Conservation (phyloP, 1,284 basidiomycete genomes). For the Retiboletus flavoniger region DNA sequence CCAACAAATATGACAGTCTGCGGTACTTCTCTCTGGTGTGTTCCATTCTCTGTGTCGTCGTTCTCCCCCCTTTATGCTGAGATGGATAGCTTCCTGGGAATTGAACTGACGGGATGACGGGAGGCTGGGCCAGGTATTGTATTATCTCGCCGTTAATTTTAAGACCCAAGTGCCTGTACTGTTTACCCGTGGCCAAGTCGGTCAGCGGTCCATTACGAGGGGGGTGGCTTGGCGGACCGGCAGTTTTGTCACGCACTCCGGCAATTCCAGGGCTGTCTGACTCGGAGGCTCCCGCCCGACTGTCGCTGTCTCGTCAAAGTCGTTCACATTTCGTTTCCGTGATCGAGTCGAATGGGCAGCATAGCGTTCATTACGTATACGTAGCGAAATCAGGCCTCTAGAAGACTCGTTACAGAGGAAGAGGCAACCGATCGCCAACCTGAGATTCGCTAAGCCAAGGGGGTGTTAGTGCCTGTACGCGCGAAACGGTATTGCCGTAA, state of each 20-base stretch:
- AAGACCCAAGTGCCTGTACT: neutral
- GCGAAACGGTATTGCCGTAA: constrained; percentile 30
- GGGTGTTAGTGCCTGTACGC: constrained; percentile 23
- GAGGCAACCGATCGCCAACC: constrained; percentile 17
- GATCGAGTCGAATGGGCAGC: neutral
- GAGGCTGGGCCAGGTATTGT: constrained; percentile 1
- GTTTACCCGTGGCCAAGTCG: constrained; percentile 22
- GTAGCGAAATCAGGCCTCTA: constrained; percentile 1
- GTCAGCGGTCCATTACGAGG: constrained; percentile 28
- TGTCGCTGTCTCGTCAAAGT: neutral
- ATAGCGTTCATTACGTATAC: constrained; percentile 18
- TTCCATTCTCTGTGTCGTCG: constrained; percentile 22
- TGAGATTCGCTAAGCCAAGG: constrained; percentile 24
- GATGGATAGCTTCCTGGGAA: neutral
- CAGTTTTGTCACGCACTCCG: constrained; percentile 12
- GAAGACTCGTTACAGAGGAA: neutral
- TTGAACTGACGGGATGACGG: neutral
- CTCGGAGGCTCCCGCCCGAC: neutral
- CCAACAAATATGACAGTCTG: constrained; percentile 14
- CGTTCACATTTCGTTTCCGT: constrained; percentile 6
- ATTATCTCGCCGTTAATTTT: neutral
- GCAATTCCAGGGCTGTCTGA: constrained; percentile 15
- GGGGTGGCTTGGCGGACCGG: constrained; percentile 18
- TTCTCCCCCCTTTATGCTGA: constrained; percentile 2
- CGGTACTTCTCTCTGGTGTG: constrained; percentile 9